phyloP scores from a whole-genome alignment of 768 basidiomycete species.

The Leucocoprinus birnbaumii region DNA sequence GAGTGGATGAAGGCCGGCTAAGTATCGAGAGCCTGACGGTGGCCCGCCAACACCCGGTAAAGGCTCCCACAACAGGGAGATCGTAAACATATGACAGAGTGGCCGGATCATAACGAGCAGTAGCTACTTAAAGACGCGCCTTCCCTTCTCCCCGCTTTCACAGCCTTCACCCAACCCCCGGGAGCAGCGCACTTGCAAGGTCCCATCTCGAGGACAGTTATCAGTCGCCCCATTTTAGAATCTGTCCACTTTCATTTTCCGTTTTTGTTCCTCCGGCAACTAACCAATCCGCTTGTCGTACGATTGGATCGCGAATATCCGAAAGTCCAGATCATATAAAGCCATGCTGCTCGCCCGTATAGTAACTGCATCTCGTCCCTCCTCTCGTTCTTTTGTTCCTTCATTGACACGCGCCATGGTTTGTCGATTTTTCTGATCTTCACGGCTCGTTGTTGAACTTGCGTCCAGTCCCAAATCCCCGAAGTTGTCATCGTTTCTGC shows the following conservation, averaged over 20 bases:
- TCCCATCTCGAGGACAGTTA: not conserved
- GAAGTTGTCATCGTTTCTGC: slow-evolving; percentile 95
- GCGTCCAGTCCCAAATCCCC: slow-evolving; percentile 38
- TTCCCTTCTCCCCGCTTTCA: not conserved
- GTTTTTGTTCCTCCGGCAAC: not conserved
- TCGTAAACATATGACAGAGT: slow-evolving; percentile 22
- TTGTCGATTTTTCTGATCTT: slow-evolving; percentile 15
- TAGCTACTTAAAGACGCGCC: slow-evolving; percentile 3
- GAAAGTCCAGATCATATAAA: slow-evolving; percentile 23
- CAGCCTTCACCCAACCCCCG: not conserved
- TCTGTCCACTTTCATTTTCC: not conserved
- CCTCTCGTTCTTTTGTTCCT: slow-evolving; percentile 34
- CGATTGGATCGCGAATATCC: slow-evolving; percentile 27
- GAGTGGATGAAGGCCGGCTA: no score
- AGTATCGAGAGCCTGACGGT: not conserved
- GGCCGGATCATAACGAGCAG: slow-evolving; percentile 21
- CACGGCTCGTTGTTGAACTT: not conserved
- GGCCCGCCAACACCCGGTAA: not conserved
- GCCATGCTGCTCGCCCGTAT: slow-evolving; percentile 45
- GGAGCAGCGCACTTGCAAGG: not conserved
- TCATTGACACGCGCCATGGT: slow-evolving; percentile 53
- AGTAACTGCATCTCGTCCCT: slow-evolving; percentile 36
- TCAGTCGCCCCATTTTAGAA: not conserved
- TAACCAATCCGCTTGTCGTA: slow-evolving; percentile 32
- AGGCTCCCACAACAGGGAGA: not conserved